Evolutionary conservation across 2,329 filamentous ascomycete genomes (phyloP), one percentile per base, ranked within the genome.

Genomic region (Nothopassalora personata): DNA sequence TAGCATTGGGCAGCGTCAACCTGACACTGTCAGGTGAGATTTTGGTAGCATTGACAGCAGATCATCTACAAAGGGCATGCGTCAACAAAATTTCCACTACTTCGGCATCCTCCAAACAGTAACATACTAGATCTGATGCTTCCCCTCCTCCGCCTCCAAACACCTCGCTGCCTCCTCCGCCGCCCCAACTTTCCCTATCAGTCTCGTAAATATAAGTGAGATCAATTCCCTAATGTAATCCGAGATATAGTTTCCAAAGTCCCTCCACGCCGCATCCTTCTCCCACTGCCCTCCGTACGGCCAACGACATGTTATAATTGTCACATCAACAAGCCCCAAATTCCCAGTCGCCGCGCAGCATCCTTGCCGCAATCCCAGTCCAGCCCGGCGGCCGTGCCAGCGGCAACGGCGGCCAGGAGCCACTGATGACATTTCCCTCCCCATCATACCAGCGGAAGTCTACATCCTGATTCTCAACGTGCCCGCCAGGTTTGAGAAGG

Each of bases 381-480:
- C 15, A 66, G 43, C 1, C 60, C 62, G 9, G 43, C n/a, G 8
- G 53, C 47, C 13, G 58, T 50, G 5, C 45, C 58, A 9, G 52
- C 61, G 11, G 45, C 19, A 18, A 43, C 30, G 46, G 66, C 33
- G 31, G 36, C 62, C 64, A 66, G 10, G 46, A 46, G 11, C 60
- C 56, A 9, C 60, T 62, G 27, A 65, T 64, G 10, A 23, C 3
- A 23, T 23, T 45, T 36, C 13, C 57, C 15, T 4, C 39, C 49
- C 5, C 23, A 27, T 56, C n/a, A 31, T 58, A 63, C 52, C 54
- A 63, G 4, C 48, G 54, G 48, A 56, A 64, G 33, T 63, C 59
- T 1, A 61, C 39, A 27, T 67, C 65, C n/a, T 67, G 64, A 2
- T 66, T 45, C 56, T 67, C 64, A 7, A 64, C 23, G 54, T 59